Percentiles rank a stretch among this genome's conserved stretches.
phyloP scores from a whole-genome alignment of 768 basidiomycete species.

The Tricholoma flavovirens region DNA sequence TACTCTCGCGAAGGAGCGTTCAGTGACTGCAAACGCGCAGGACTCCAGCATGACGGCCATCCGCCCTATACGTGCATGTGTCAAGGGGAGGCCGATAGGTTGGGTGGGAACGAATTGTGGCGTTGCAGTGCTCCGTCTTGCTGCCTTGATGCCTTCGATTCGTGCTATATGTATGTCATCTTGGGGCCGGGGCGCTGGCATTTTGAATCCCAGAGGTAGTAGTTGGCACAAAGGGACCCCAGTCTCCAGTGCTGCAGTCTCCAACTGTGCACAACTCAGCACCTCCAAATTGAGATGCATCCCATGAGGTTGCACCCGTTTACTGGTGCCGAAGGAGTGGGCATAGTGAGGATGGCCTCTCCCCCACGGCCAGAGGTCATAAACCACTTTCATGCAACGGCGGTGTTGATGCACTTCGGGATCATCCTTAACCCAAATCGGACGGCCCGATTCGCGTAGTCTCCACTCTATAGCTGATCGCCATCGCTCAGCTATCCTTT shows the following conservation, averaged over 20 bases:
- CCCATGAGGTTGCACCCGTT: constrained; percentile 31
- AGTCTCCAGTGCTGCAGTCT: constrained; percentile 62
- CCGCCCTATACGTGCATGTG: constrained; percentile 50
- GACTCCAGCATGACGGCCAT: constrained; percentile 53
- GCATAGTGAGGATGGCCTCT: constrained; percentile 6
- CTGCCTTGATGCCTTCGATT: neutral
- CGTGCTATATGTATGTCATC: neutral
- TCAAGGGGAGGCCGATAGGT: constrained; percentile 30
- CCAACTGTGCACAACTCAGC: constrained; percentile 47
- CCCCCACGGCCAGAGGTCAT: constrained; percentile 6
- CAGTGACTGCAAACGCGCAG: constrained; percentile 38
- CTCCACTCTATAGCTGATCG: constrained; percentile 57
- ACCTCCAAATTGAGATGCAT: constrained; percentile 62
- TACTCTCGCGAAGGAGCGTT: constrained; percentile 9
- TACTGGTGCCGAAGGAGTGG: constrained; percentile 10
- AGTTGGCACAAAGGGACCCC: constrained; percentile 53
- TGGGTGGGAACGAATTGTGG: constrained; percentile 2
- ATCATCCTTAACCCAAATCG: constrained; percentile 48
- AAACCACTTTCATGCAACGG: neutral
- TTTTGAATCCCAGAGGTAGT: constrained; percentile 30
- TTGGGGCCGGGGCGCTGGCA: neutral
- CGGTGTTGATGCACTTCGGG: neutral
- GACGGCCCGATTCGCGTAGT: constrained; percentile 42
- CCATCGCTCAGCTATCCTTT: constrained; percentile 50
- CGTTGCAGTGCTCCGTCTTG: neutral